Percentiles rank a stretch among this genome's conserved stretches.
These are phyloP conservation scores for Vigna reflexopilosa DNA, from an alignment of 306 rosid genomes.

Conservation along the genomic window DNA sequence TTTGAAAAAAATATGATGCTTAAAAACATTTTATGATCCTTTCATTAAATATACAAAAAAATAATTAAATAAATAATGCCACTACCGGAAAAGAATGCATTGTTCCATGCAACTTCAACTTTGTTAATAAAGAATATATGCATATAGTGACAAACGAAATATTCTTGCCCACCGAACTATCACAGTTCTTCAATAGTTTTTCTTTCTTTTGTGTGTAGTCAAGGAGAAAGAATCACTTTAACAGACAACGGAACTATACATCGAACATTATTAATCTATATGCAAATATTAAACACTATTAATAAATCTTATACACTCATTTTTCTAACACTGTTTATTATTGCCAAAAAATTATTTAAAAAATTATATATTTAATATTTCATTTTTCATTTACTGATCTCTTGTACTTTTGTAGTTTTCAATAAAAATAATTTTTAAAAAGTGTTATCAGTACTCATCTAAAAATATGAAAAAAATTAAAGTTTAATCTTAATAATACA, in stretches of 20 bases:
- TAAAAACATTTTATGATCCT: neutral
- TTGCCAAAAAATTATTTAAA: too few relatives aligned
- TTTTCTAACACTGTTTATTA: too few relatives aligned
- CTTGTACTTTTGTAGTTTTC: too few relatives aligned
- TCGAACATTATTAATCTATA: too few relatives aligned
- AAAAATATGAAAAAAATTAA: too few relatives aligned
- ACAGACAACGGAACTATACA: too few relatives aligned
- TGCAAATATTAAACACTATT: too few relatives aligned
- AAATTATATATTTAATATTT: too few relatives aligned
- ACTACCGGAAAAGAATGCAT: neutral
- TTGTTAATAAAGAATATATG: neutral
- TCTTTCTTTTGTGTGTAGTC: neutral
- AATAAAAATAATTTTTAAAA: too few relatives aligned
- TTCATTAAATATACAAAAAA: neutral
- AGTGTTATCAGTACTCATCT: neutral
- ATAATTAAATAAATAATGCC: neutral
- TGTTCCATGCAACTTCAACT: constrained; percentile 10
- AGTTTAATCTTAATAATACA: neutral
- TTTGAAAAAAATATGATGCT: neutral
- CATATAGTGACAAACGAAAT: neutral
- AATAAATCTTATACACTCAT: too few relatives aligned
- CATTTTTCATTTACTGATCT: too few relatives aligned
- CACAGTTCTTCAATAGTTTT: neutral
- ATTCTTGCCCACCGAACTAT: neutral
- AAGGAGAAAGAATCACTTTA: too few relatives aligned